Base-by-base conservation (phyloP, 2,329 filamentous ascomycete genomes). In the Chrysoporthe puriensis region DNA sequence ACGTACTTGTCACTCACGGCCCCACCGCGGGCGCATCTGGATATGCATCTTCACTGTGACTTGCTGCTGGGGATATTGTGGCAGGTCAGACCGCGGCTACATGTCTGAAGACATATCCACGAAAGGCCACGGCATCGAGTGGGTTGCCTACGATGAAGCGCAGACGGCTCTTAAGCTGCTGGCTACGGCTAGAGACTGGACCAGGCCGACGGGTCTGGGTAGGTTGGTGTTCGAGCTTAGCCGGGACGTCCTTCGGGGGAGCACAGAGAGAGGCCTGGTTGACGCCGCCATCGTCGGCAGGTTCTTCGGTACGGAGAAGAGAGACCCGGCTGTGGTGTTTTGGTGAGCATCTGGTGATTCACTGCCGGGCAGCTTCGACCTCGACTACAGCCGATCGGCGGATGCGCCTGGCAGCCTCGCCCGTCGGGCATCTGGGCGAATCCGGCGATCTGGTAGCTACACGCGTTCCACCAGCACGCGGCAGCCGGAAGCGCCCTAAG, bases 81-180 rank as follows among this genome's bases (percentile, higher is more conserved):
- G 75, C 73, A 74, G n/a, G 71, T 74, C 11, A 73, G 71, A 21
- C 78, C 79, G 4, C 52, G 42, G 48, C 66, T 80, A 48, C 75
- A 79, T 67, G 75, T 79, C 16, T 80, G 79, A 67, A 77, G 79
- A 4, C 79, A 81, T 66, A 71, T 80, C 3, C 78, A 80, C 62
- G 76, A 70, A 48, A 50, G 75, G 73, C 3, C 26, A 50, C n/a
- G 52, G 64, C 4, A 44, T 36, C 26, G 60, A 63, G 32, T 58
- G 50, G 43, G 42, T 36, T 4, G 52, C 34, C 8, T 58, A 57
- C 43, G 64, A 58, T 46, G 43, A 34, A 34, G 16, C 16, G 16
- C 32, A 66, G 50, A 26, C 13, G 21, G 57, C 64, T 2, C 59
- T 66, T 21, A 59, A 63, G 34, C 32, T 32, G 34, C 26, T 66